A percentile compares a stretch with the other conserved stretches of the same genome.
These are phyloP conservation scores for Microcyclospora tardicrescens DNA, from an alignment of 2,329 filamentous ascomycete species.

Conservation along the genomic window DNA sequence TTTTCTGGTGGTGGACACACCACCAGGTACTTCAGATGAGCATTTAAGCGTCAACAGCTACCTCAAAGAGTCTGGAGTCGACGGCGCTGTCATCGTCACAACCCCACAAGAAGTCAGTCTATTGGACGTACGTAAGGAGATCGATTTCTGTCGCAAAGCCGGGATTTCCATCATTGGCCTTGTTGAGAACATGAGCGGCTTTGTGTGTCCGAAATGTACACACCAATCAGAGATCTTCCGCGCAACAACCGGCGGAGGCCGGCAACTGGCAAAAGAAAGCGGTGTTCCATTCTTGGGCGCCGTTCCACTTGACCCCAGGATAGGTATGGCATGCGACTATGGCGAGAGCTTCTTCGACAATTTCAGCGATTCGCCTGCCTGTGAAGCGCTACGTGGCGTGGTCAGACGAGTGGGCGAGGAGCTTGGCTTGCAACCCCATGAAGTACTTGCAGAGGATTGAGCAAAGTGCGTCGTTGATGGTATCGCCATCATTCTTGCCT, in stretches of 20 bases:
- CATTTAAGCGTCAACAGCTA: slow-evolving; percentile 89
- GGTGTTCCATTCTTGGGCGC: slow-evolving; percentile 76
- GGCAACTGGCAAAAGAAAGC: slow-evolving; percentile 70
- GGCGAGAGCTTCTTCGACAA: slow-evolving; percentile 95
- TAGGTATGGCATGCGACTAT: slow-evolving; percentile 93
- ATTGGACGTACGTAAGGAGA: slow-evolving; percentile 89
- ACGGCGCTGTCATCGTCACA: slow-evolving; percentile 84
- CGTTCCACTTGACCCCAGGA: slow-evolving; percentile 83
- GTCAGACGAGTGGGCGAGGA: slow-evolving; percentile 50
- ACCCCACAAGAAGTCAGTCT: slow-evolving; percentile 91
- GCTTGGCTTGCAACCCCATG: slow-evolving; percentile 19
- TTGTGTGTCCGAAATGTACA: slow-evolving; percentile 87
- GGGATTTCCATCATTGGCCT: slow-evolving; percentile 78
- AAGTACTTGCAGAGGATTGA: slow-evolving; percentile 18
- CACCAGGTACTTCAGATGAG: slow-evolving; percentile 89
- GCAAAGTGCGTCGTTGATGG: not conserved
- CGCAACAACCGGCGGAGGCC: slow-evolving; percentile 79
- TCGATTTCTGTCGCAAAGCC: slow-evolving; percentile 93
- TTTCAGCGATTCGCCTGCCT: slow-evolving; percentile 87
- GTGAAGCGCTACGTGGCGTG: slow-evolving; percentile 65
- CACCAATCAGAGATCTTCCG: slow-evolving; percentile 73
- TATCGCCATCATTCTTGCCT: no score
- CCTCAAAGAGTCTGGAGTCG: slow-evolving; percentile 79
- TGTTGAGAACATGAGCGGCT: slow-evolving; percentile 96
- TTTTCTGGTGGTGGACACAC: slow-evolving; percentile 86